Percentiles rank a stretch among this genome's conserved stretches.
Conservation (phyloP, 768 basidiomycete genomes). For the Lactarius pseudohatsudake region DNA sequence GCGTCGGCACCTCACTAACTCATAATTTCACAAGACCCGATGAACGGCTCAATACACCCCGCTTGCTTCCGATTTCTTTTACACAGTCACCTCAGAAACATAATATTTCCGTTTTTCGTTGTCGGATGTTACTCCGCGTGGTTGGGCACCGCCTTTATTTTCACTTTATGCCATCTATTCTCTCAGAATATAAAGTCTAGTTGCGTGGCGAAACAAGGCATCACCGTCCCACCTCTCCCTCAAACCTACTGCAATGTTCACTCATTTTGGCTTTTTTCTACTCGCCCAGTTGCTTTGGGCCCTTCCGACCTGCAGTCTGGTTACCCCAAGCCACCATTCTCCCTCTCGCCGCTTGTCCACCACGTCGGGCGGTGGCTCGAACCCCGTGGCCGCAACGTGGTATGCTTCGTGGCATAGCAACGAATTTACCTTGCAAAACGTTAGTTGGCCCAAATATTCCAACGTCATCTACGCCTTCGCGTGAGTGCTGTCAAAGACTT, state of each 20-base stretch:
- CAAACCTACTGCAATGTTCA: neutral
- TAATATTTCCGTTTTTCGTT: neutral
- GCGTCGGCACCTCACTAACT: neutral
- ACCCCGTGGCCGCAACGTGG: conserved; percentile 49
- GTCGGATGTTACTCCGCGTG: neutral
- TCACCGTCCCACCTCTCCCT: neutral
- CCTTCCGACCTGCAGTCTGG: neutral
- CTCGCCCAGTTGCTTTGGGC: neutral
- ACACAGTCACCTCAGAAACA: neutral
- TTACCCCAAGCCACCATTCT: too few relatives aligned
- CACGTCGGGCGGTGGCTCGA: neutral
- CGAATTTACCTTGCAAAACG: conserved; percentile 41
- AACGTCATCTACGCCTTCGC: conserved; percentile 61
- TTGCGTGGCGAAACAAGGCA: neutral
- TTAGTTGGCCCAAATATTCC: conserved; percentile 58
- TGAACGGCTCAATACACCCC: too few relatives aligned
- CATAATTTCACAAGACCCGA: too few relatives aligned
- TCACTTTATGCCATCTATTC: too few relatives aligned
- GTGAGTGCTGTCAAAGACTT: conserved; percentile 41
- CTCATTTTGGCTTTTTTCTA: neutral
- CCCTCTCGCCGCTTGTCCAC: too few relatives aligned
- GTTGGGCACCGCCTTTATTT: neutral
- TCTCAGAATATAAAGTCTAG: neutral
- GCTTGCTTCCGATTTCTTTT: neutral
- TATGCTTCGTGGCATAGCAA: conserved; percentile 52